These are phyloP conservation scores for Epichloe hybrida DNA, from an alignment of 2,329 filamentous ascomycete species.

Conservation along the genomic window DNA sequence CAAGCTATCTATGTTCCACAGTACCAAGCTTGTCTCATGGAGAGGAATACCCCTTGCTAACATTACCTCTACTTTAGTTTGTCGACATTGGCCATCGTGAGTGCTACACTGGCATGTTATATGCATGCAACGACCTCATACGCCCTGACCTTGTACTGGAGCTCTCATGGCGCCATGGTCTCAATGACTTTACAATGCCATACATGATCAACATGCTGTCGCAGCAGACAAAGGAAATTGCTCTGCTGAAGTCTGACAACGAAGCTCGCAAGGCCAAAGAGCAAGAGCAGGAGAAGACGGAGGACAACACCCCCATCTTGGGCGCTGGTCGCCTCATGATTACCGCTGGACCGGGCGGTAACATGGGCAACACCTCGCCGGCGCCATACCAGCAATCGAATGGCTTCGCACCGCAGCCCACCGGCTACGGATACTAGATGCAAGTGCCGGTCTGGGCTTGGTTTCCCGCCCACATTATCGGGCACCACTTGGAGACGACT, in stretches of 20 bases:
- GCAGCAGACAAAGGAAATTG: constrained; percentile 79
- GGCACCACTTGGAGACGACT: too few relatives aligned
- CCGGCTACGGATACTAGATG: too few relatives aligned
- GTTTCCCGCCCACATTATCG: too few relatives aligned
- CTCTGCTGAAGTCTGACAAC: constrained; percentile 82
- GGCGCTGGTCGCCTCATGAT: constrained; percentile 86
- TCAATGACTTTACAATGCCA: constrained; percentile 96
- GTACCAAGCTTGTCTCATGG: background rate
- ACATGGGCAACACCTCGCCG: constrained; percentile 37
- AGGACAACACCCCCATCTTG: constrained; percentile 88
- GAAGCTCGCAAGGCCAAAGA: constrained; percentile 69
- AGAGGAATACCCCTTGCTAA: background rate
- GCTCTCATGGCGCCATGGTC: constrained; percentile 89
- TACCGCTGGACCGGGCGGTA: constrained; percentile 69
- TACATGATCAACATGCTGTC: constrained; percentile 98
- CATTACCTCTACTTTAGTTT: constrained; percentile 47
- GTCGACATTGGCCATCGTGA: constrained; percentile 98
- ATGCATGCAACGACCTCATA: constrained; percentile 95
- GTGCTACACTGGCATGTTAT: constrained; percentile 99
- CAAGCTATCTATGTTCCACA: background rate
- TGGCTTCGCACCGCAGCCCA: too few relatives aligned
- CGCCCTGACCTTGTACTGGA: constrained; percentile 87
- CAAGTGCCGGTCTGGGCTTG: too few relatives aligned
- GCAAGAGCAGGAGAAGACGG: constrained; percentile 58
- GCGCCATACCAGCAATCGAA: constrained; percentile 44